Conservation (phyloP, 148 eudicot genomes). For the Vaccinium myrtillus region DNA sequence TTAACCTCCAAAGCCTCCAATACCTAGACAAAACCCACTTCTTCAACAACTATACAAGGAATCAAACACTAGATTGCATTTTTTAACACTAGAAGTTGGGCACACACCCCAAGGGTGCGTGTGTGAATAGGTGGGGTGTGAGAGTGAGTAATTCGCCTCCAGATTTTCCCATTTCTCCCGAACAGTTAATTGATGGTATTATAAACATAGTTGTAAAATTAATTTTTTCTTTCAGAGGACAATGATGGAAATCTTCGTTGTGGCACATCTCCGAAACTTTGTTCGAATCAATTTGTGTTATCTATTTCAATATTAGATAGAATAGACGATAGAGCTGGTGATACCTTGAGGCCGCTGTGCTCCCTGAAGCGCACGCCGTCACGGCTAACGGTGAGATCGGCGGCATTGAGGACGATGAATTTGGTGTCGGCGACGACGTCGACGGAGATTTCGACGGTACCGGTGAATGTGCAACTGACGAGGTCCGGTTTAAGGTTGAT, state of each 20-base stretch:
- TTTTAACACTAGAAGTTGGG: background rate
- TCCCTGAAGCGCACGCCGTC: conserved; percentile 54
- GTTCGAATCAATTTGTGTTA: too few relatives aligned
- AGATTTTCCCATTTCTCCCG: too few relatives aligned
- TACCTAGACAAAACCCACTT: conserved; percentile 35
- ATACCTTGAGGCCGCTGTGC: conserved; percentile 44
- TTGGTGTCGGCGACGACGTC: conserved; percentile 64
- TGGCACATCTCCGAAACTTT: too few relatives aligned
- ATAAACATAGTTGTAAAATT: too few relatives aligned
- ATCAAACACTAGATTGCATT: background rate
- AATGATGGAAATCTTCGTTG: too few relatives aligned
- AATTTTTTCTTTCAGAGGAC: too few relatives aligned
- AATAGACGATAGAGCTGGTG: background rate
- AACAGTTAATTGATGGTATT: too few relatives aligned
- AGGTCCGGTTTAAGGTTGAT: conserved; percentile 78
- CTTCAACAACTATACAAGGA: background rate
- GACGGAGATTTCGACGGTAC: conserved; percentile 56
- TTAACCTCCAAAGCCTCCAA: conserved; percentile 49
- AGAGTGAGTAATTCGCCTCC: too few relatives aligned
- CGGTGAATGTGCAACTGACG: conserved; percentile 61
- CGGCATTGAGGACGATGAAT: conserved; percentile 79
- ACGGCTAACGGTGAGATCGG: conserved; percentile 60
- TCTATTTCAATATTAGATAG: too few relatives aligned
- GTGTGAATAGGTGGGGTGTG: too few relatives aligned
- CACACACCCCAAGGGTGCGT: too few relatives aligned